Conservation (phyloP, 805 yeast genomes). For the Lipomyces anomalus region DNA sequence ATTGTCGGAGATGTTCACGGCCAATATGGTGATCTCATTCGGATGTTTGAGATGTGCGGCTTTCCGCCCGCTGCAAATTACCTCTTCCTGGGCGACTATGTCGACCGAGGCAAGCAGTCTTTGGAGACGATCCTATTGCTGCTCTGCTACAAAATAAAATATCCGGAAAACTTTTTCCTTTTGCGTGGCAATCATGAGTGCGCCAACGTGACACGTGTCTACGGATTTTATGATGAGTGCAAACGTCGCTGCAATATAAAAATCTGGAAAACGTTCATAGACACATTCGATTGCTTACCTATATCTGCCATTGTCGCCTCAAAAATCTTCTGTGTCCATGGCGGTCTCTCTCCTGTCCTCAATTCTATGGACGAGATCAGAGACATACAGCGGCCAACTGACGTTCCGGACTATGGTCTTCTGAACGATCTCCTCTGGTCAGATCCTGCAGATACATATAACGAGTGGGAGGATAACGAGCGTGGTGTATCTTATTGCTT, state of each 20-base stretch:
- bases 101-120: conserved; percentile 95
- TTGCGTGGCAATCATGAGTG: conserved; percentile 96
- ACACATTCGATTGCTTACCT: conserved; percentile 91
- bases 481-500: conserved; percentile 79
- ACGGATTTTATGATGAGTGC: conserved; percentile 97
- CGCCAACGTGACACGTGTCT: conserved; percentile 92
- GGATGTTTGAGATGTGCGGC: conserved; percentile 92
- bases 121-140: conserved; percentile 83
- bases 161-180: conserved; percentile 91
- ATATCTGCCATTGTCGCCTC: conserved; percentile 94
- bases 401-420: conserved; percentile 77
- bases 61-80: conserved; percentile 94
- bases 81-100: conserved; percentile 91
- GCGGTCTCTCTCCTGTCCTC: conserved; percentile 73
- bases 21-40: conserved; percentile 83
- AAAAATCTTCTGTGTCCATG: conserved; percentile 87
- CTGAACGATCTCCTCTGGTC: conserved; percentile 76
- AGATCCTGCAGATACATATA: conserved; percentile 75
- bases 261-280: conserved; percentile 90
- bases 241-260: conserved; percentile 87
- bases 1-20: conserved; percentile 96
- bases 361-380: conserved; percentile 70
- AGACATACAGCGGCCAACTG: conserved; percentile 73
- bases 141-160: conserved; percentile 89
- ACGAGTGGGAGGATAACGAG: conserved; percentile 86